Evolutionary conservation across 2,329 filamentous ascomycete species (phyloP).

Genomic region (Teratosphaeria destructans): DNA sequence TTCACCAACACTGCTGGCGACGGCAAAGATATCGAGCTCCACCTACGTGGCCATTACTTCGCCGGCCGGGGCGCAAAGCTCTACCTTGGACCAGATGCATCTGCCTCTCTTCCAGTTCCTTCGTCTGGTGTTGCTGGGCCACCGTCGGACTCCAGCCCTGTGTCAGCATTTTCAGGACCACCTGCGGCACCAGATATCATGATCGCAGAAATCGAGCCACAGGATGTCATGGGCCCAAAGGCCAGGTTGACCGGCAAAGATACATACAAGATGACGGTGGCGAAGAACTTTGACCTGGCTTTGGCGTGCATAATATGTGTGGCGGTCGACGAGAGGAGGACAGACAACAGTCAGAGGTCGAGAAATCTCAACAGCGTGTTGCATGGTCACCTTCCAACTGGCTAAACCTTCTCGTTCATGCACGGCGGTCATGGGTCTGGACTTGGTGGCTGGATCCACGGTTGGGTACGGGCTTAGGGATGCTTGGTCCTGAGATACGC

Average conservation of each 20-base stretch:
- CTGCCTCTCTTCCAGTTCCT: background rate
- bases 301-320: background rate
- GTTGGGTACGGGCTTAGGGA: background rate
- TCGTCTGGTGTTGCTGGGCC: background rate
- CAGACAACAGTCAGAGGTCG: background rate
- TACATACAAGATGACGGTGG: constrained; percentile 1
- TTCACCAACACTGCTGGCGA: background rate
- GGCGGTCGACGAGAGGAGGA: background rate
- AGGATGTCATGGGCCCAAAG: background rate
- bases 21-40: background rate
- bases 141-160: background rate
- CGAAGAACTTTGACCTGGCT: background rate
- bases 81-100: background rate
- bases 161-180: background rate
- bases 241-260: background rate
- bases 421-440: background rate
- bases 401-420: background rate
- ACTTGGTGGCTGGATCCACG: background rate
- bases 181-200: background rate
- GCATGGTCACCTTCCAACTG: background rate
- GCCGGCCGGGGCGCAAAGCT: background rate
- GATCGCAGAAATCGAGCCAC: background rate
- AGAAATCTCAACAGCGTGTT: background rate
- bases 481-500: background rate
- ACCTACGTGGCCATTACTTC: background rate